Base-by-base conservation (phyloP, 2,329 filamentous ascomycete species). In the Zymoseptoria crescenta region DNA sequence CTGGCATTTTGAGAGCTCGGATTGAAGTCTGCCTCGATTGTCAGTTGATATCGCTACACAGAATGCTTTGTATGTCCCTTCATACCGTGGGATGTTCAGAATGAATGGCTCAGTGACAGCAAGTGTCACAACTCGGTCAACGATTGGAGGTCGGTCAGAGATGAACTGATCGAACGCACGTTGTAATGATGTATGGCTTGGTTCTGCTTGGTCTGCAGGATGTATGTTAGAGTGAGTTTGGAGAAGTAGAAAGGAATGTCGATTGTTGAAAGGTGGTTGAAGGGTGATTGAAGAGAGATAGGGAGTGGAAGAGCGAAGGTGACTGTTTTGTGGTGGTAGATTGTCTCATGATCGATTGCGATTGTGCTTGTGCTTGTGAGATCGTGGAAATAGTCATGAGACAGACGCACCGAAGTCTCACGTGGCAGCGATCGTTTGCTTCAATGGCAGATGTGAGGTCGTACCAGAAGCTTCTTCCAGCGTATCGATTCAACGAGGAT, bases 1-100 rank as follows among this genome's bases (percentile, higher is more conserved):
- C 58, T 54, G 64, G 65, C 65, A 67, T 67, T 9, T 29, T 55
- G 24, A 29, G 35, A 45, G 35, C 35, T 45, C 35, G 35, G 16
- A 45, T 10, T 16, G 35, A 45, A n/a, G n/a, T 45, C 35, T 45
- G 35, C 13, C 35, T 16, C 35, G n/a, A 41, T n/a, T 45, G 35
- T 45, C 35, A 45, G 35, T 45, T 16, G n/a, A 45, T 16, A 45
- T 13, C 16, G 7, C 35, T 5, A 16, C 10, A 45, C 4, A 16
- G 10, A 13, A 45, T 16, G 35, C 35, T 16, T n/a, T 7, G 5
- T 7, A 13, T 13, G n/a, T 6, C 35, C 5, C 35, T 13, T 16
- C 51, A 10, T 52, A 52, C 51, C 51, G 8, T 28, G 29, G 29
- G 27, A 52, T 52, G 51, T 52, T 29, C 9, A 52, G 20, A 52